Base-by-base conservation (phyloP, 768 basidiomycete genomes). In the Leccinum arenicola region DNA sequence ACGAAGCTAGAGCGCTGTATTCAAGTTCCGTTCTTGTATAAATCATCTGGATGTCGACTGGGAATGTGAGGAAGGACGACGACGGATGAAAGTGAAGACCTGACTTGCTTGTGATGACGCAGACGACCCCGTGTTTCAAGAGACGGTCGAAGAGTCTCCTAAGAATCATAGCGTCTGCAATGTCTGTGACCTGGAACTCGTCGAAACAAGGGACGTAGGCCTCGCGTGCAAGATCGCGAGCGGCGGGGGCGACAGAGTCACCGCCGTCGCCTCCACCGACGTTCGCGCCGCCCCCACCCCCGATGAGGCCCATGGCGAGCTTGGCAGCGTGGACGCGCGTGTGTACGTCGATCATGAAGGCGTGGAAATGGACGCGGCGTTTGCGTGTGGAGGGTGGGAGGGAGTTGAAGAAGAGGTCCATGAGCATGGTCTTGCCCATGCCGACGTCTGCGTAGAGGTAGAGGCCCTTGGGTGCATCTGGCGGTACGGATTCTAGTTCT, bases 131-230 rank as follows among this genome's bases (percentile, higher is more conserved):
- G 65, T 88, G 87, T 53, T 86, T 86, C 53, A 95, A 78, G 65
- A 99, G 74, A n/a, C 82, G 80, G 71, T 98, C 95, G 50, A 99
- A 77, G 19, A 99, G 78, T 52, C 95, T 85, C 43, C 95, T 81
- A 27, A 99, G 82, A 61, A 99, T 95, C 97, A 99, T 98, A 14
- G 97, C 96, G 64, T 97, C 95, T 21, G 91, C 95, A 60, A 98
- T 98, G 74, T 98, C 96, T 15, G 96, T 98, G 8, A 97, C 94
- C 83, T 98, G 96, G 69, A 98, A 98, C 77, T 99, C 96, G 69
- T 99, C 96, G 69, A 99, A 97, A 70, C 96, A 98, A 45, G 98
- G 76, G 1, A 98, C 83, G 59, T 80, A 84, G 8, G 93, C 90
- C 60, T 96, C 88, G 50, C 82, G 81, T 3, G 94, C 96, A 53